These are phyloP conservation scores for Solanum phureja DNA, from an alignment of 257 asterid species.

Conservation along the genomic window DNA sequence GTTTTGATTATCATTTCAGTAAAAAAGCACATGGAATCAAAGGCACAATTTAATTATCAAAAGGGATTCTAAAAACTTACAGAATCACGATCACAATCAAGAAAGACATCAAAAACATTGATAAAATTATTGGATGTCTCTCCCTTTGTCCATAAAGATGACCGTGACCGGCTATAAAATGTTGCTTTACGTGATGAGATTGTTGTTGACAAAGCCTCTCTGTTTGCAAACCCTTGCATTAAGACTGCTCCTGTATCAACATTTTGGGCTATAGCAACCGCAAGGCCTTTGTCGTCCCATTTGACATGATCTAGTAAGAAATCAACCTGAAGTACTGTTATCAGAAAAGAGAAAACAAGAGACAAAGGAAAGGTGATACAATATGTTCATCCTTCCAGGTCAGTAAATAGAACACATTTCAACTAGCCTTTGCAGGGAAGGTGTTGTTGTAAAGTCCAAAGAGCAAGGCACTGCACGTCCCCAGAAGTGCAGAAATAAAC, in stretches of 20 bases:
- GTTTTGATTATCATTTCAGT: not conserved
- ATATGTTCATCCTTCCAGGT: not conserved
- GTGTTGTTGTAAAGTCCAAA: not conserved
- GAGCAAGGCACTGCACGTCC: not conserved
- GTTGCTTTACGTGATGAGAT: constrained; percentile 76
- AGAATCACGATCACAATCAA: constrained; percentile 90
- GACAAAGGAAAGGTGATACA: not conserved
- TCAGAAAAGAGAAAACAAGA: constrained; percentile 9
- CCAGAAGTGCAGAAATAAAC: not conserved
- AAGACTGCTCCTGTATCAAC: constrained; percentile 79
- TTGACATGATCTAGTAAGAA: constrained; percentile 69
- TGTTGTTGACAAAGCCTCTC: constrained; percentile 60
- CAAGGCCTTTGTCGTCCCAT: constrained; percentile 94
- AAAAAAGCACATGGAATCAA: not conserved
- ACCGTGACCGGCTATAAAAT: constrained; percentile 79
- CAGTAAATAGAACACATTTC: not conserved
- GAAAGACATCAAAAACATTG: constrained; percentile 56
- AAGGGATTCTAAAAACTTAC: constrained; percentile 29
- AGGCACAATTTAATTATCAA: not conserved
- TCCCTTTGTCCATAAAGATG: constrained; percentile 85
- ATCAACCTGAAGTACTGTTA: constrained; percentile 45
- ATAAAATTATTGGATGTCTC: constrained; percentile 89
- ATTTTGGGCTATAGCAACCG: constrained; percentile 90
- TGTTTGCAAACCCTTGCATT: constrained; percentile 88
- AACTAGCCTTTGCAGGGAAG: not conserved